These are phyloP conservation scores for Penicillium paxilli DNA, from an alignment of 495 filamentous ascomycete genomes.

Conservation along the genomic window DNA sequence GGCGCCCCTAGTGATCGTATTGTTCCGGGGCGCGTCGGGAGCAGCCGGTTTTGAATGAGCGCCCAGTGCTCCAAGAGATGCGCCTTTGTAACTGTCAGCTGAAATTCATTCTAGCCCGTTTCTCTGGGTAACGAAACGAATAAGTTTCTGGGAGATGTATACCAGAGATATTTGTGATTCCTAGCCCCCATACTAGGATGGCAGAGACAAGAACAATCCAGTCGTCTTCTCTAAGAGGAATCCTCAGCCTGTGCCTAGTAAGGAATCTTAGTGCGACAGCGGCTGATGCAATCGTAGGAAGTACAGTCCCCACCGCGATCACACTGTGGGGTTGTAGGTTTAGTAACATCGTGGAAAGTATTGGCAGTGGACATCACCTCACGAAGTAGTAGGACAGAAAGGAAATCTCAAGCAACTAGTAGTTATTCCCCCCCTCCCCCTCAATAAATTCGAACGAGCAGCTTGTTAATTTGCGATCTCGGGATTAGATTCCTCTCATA, in stretches of 20 bases:
- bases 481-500: not conserved
- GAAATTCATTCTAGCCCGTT: too few relatives aligned
- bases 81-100: not conserved
- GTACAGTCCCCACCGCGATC: slow-evolving; percentile 7
- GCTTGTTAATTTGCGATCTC: not conserved
- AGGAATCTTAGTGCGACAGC: slow-evolving; percentile 1
- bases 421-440: not conserved
- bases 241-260: not conserved
- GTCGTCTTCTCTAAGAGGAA: slow-evolving; percentile 7
- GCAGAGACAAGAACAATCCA: slow-evolving; percentile 1
- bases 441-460: not conserved
- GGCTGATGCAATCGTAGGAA: slow-evolving; percentile 1
- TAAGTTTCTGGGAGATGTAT: not conserved
- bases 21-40: not conserved
- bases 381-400: too few relatives aligned
- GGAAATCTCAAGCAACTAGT: too few relatives aligned
- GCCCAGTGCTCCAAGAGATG: slow-evolving; percentile 5
- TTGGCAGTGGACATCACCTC: not conserved
- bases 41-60: slow-evolving; percentile 8
- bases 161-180: slow-evolving; percentile 9
- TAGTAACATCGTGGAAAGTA: slow-evolving; percentile 2
- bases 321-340: slow-evolving; percentile 4
- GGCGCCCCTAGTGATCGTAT: slow-evolving; percentile 3
- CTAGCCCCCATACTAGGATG: slow-evolving; percentile 5
- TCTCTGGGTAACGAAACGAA: not conserved